phyloP scores from a whole-genome alignment of 495 filamentous ascomycete species.

The Cryomyces antarcticus region DNA sequence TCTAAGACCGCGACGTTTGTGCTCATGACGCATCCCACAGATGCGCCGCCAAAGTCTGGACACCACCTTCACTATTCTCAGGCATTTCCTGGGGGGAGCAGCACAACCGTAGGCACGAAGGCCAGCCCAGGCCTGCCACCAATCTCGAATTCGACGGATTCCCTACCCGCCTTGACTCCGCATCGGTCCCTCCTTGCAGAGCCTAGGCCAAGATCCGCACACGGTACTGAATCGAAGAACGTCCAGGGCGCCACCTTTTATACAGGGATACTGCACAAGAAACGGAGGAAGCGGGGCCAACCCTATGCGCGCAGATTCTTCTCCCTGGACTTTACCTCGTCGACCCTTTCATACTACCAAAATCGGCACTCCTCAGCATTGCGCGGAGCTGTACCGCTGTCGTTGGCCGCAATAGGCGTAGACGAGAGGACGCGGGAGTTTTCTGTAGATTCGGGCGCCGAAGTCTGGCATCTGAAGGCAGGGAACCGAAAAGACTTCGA shows the following conservation, averaged over 20 bases:
- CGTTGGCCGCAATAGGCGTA: slow-evolving; percentile 72
- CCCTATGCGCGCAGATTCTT: slow-evolving; percentile 87
- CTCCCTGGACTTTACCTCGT: slow-evolving; percentile 77
- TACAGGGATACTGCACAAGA: slow-evolving; percentile 68
- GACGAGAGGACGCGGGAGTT: slow-evolving; percentile 78
- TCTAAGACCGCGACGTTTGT: slow-evolving; percentile 91
- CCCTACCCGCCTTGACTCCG: slow-evolving; percentile 9
- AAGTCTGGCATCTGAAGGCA: slow-evolving; percentile 91
- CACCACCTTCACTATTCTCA: slow-evolving; percentile 42
- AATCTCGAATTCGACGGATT: slow-evolving; percentile 16
- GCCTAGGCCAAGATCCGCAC: slow-evolving; percentile 12
- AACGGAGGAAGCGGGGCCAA: slow-evolving; percentile 78
- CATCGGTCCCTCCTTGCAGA: slow-evolving; percentile 3
- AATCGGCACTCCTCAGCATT: slow-evolving; percentile 78
- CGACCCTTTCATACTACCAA: slow-evolving; percentile 87
- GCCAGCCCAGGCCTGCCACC: slow-evolving; percentile 13
- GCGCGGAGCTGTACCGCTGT: slow-evolving; percentile 78
- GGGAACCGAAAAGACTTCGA: slow-evolving; percentile 62
- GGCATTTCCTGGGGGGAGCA: slow-evolving; percentile 23
- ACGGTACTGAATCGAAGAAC: slow-evolving; percentile 2
- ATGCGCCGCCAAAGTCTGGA: slow-evolving; percentile 58
- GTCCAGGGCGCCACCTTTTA: slow-evolving; percentile 32
- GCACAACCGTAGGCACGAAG: slow-evolving; percentile 28
- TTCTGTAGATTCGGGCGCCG: slow-evolving; percentile 87
- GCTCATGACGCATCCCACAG: slow-evolving; percentile 77